Evolutionary conservation across 768 basidiomycete genomes (phyloP), one percentile per base, ranked within the genome.

Genomic region (Tephrocybe rancida): DNA sequence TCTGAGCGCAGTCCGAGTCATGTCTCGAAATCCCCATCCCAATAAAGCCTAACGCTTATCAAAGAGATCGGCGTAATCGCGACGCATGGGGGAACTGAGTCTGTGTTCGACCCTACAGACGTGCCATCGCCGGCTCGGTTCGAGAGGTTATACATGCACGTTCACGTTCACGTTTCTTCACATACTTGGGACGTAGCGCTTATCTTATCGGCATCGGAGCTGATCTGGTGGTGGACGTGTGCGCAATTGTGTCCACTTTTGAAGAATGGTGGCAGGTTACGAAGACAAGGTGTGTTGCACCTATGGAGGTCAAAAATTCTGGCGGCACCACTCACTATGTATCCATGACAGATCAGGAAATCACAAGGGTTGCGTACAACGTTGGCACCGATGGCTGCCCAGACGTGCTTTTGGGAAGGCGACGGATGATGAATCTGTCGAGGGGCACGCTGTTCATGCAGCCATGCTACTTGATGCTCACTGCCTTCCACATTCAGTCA

Each of bases 291-390:
- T 80, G 60, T 42, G 57, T 48, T 48, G 39, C 29, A 25, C 21
- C 22, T 39, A 16, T n/a, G n/a, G n/a, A n/a, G n/a, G n/a, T n/a
- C 26, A 0, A 18, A 38, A 11, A 26, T 26, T 13, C 37, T 32
- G 24, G 43, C 19, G 39, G 8, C 7, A 35, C 3, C 25, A 48
- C 16, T 7, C 22, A 14, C 44, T 34, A 11, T 42, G 42, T 38
- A 14, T 26, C 39, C 25, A 19, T 18, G 22, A 7, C 44, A 22
- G 35, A 29, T 16, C 59, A 85, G 81, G 90, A 91, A 42, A 85
- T 90, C 61, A 86, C 91, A 70, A 82, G 84, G 69, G 72, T 76
- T 10, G 87, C 86, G n/a, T n/a, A n/a, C n/a, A n/a, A n/a, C n/a
- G n/a, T n/a, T n/a, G n/a, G n/a, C n/a, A n/a, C n/a, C n/a, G n/a